phyloP scores from a whole-genome alignment of 1,284 basidiomycete genomes.

The Ganoderma resinaceum region DNA sequence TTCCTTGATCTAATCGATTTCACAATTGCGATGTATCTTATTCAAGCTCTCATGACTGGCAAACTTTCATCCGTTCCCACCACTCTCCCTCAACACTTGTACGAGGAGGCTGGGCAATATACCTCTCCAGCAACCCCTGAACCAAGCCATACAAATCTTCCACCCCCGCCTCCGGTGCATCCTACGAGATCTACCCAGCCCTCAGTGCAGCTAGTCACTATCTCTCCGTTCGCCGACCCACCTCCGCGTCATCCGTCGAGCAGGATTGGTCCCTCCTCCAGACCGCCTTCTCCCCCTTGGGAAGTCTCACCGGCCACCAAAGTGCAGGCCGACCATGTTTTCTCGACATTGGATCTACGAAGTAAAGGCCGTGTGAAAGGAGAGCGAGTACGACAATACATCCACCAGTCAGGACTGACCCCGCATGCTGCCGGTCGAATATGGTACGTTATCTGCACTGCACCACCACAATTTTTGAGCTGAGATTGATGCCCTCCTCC shows the following conservation, averaged over 20 bases:
- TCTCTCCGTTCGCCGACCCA: constrained; percentile 19
- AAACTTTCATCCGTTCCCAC: constrained; percentile 78
- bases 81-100: constrained; percentile 82
- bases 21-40: constrained; percentile 95
- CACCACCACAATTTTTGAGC: too few species aligned
- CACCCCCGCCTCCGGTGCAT: constrained; percentile 16
- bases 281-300: constrained; percentile 18
- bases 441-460: constrained; percentile 26
- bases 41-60: constrained; percentile 90
- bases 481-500: background rate
- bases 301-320: constrained; percentile 29
- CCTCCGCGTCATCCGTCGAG: constrained; percentile 23
- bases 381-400: constrained; percentile 31
- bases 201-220: background rate
- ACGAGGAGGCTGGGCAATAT: constrained; percentile 73
- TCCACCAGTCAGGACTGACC: constrained; percentile 33
- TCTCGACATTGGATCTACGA: constrained; percentile 36
- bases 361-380: constrained; percentile 32
- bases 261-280: background rate
- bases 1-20: constrained; percentile 92
- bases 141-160: constrained; percentile 5
- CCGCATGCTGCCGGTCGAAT: constrained; percentile 31
- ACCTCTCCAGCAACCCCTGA: background rate
- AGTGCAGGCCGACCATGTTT: constrained; percentile 35
- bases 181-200: constrained; percentile 10